These are phyloP conservation scores for Talaromyces marneffei DNA, from an alignment of 2,329 filamentous ascomycete genomes.

Conservation along the genomic window DNA sequence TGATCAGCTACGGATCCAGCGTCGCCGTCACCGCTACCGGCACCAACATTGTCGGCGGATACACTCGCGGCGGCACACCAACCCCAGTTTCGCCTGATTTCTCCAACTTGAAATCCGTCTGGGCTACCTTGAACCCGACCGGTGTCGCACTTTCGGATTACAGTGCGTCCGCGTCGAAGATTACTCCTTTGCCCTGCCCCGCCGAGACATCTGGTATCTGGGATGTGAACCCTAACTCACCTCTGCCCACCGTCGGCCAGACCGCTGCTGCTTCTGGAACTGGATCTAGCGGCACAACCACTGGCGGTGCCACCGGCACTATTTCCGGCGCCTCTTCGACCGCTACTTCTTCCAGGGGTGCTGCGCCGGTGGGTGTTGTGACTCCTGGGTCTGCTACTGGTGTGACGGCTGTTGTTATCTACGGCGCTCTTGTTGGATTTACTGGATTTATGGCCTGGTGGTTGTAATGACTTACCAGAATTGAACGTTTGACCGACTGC, in stretches of 20 bases:
- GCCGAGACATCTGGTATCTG: slow-evolving; percentile 62
- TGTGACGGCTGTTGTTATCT: neutral
- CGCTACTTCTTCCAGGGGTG: slow-evolving; percentile 11
- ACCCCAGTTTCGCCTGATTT: slow-evolving; percentile 72
- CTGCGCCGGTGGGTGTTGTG: slow-evolving; percentile 3
- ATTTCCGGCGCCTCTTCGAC: slow-evolving; percentile 12
- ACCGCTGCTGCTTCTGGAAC: neutral
- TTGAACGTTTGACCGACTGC: neutral
- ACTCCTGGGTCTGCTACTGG: slow-evolving; percentile 8
- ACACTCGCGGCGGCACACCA: slow-evolving; percentile 64
- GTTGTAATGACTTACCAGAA: slow-evolving; percentile 5
- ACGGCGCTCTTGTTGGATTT: slow-evolving; percentile 11
- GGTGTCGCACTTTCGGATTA: slow-evolving; percentile 64
- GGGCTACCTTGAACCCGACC: slow-evolving; percentile 65
- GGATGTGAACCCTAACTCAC: slow-evolving; percentile 64
- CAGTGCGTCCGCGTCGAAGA: slow-evolving; percentile 53
- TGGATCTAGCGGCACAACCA: neutral
- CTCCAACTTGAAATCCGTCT: slow-evolving; percentile 67
- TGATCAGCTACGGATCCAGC: slow-evolving; percentile 67
- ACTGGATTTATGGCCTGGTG: slow-evolving; percentile 15
- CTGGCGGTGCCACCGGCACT: slow-evolving; percentile 8
- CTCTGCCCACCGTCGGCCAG: slow-evolving; percentile 64
- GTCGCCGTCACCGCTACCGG: slow-evolving; percentile 39
- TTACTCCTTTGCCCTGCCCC: slow-evolving; percentile 65
- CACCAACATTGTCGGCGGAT: slow-evolving; percentile 59